phyloP scores from a whole-genome alignment of 768 basidiomycete genomes.

The Xerocomellus amylosporus region DNA sequence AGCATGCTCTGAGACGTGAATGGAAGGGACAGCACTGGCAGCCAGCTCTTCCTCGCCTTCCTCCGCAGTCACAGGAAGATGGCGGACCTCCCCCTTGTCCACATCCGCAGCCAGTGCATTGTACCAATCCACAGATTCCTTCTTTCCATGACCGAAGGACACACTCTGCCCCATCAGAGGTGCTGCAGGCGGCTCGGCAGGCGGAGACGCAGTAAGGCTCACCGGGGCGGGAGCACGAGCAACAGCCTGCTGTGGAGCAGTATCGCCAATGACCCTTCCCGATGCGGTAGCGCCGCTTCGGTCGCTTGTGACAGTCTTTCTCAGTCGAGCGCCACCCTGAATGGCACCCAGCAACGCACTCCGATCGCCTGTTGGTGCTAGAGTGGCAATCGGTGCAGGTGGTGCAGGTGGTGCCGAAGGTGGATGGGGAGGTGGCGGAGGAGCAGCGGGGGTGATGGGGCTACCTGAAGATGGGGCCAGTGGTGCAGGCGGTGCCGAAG shows the following conservation, averaged over 20 bases:
- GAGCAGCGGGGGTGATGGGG: slow-evolving; percentile 32
- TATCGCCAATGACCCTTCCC: slow-evolving; percentile 81
- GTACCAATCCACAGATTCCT: slow-evolving; percentile 91
- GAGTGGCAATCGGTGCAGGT: slow-evolving; percentile 29
- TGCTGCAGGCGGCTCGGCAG: slow-evolving; percentile 18
- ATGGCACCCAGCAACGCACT: slow-evolving; percentile 76
- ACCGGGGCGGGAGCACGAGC: slow-evolving; percentile 26
- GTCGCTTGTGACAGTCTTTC: slow-evolving; percentile 79
- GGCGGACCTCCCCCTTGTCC: slow-evolving; percentile 47
- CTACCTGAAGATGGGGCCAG: slow-evolving; percentile 18
- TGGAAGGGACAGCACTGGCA: slow-evolving; percentile 44
- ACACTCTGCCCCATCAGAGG: slow-evolving; percentile 13
- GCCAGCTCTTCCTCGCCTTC: slow-evolving; percentile 58
- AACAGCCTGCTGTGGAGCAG: slow-evolving; percentile 53
- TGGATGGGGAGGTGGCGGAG: slow-evolving; percentile 38
- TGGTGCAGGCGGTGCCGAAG: slow-evolving; percentile 33
- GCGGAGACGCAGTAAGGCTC: slow-evolving; percentile 16
- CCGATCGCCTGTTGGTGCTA: slow-evolving; percentile 50
- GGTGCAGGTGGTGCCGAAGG: slow-evolving; percentile 34
- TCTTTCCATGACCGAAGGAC: slow-evolving; percentile 42
- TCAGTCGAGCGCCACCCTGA: slow-evolving; percentile 67
- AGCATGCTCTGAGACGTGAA: slow-evolving; percentile 51
- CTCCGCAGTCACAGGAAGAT: slow-evolving; percentile 52
- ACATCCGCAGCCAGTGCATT: slow-evolving; percentile 67
- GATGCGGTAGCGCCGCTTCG: slow-evolving; percentile 66